Conservation (phyloP, 257 asterid species). For the Solanum boliviense region DNA sequence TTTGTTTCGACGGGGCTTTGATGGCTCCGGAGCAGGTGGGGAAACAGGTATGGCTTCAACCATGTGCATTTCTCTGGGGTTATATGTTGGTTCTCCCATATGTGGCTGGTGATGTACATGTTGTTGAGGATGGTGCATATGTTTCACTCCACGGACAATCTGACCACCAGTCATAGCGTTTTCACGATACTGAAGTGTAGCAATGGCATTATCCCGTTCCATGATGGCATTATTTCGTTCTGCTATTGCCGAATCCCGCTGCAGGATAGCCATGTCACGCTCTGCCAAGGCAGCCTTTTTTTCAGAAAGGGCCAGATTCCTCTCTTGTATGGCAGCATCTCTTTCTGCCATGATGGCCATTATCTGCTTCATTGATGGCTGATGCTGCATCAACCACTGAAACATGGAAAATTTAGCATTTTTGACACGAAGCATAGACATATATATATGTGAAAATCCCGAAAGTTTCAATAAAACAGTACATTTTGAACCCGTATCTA, state of each 20-base stretch:
- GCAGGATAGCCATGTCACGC: conserved; percentile 82
- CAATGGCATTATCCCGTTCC: conserved; percentile 83
- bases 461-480: background rate
- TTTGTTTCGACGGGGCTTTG: conserved; percentile 54
- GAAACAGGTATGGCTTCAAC: conserved; percentile 33
- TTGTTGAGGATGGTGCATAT: conserved; percentile 69
- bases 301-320: conserved; percentile 81
- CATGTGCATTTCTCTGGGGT: conserved; percentile 32
- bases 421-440: background rate
- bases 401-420: background rate
- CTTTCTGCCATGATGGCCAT: conserved; percentile 89
- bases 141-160: conserved; percentile 49
- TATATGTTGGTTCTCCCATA: conserved; percentile 38
- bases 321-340: conserved; percentile 93
- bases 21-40: conserved; percentile 40
- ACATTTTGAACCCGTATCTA: background rate
- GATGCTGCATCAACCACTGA: conserved; percentile 97
- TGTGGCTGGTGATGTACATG: conserved; percentile 42
- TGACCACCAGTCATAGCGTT: conserved; percentile 56
- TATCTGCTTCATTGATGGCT: conserved; percentile 94
- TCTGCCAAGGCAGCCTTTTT: conserved; percentile 85
- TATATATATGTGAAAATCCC: background rate
- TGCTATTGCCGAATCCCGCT: conserved; percentile 74
- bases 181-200: conserved; percentile 72
- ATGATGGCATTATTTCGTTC: conserved; percentile 78